These are phyloP conservation scores for Anastatica hierochuntica DNA, from an alignment of 345 rosid genomes.

Conservation along the genomic window DNA sequence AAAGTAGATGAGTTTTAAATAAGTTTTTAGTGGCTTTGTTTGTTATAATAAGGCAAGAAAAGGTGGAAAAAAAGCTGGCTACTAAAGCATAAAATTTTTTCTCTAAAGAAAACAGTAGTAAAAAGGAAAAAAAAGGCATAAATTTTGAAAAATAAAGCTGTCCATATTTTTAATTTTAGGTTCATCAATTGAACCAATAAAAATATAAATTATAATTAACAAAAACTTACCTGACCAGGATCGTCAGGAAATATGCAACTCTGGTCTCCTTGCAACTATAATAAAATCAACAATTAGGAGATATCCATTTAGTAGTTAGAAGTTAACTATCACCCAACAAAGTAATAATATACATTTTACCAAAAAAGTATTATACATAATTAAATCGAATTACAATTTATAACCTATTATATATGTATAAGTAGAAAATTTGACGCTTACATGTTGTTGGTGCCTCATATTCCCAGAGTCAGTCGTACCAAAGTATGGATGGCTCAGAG, in stretches of 20 bases:
- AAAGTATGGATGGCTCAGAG: slow-evolving; percentile 93
- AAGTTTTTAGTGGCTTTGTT: slow-evolving; percentile 18
- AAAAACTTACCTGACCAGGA: slow-evolving; percentile 94
- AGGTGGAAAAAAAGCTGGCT: slow-evolving; percentile 31
- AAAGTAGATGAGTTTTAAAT: no score
- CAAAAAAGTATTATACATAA: no score
- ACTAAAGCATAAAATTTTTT: slow-evolving; percentile 19
- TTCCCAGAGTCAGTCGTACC: slow-evolving; percentile 53
- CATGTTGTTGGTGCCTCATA: slow-evolving; percentile 57
- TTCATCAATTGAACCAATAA: slow-evolving; percentile 41
- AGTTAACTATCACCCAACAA: no score
- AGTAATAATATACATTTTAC: no score
- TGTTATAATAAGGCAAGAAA: slow-evolving; percentile 7
- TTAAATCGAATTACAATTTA: no score
- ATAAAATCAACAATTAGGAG: no score
- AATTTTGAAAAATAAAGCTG: no score
- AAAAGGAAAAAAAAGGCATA: neutral
- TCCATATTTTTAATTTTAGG: slow-evolving; percentile 14
- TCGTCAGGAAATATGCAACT: slow-evolving; percentile 82
- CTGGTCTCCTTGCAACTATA: slow-evolving; percentile 70
- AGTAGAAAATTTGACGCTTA: slow-evolving; percentile 30
- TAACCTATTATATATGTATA: neutral
- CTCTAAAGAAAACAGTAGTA: slow-evolving; percentile 23
- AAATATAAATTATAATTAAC: slow-evolving; percentile 21
- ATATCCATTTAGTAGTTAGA: no score